Evolutionary conservation across 2,329 filamentous ascomycete genomes (phyloP).

Genomic region (Diplodia corticola): DNA sequence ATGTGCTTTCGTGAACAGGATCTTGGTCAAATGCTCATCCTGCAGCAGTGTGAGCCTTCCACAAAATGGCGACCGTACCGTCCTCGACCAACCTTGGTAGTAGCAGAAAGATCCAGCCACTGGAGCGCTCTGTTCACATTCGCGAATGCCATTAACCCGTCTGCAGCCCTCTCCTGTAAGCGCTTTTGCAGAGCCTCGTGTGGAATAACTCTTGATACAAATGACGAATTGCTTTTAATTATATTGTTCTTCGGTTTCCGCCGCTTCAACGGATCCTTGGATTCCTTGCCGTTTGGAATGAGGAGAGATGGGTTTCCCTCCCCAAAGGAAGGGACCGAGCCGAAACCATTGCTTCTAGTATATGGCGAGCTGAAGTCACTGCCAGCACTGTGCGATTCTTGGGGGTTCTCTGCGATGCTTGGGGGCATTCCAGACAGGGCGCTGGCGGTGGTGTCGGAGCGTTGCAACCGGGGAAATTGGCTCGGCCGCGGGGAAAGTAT

Average conservation of each 20-base stretch:
- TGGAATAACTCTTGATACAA: slow-evolving; percentile 93
- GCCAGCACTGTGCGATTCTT: slow-evolving; percentile 46
- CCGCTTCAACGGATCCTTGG: slow-evolving; percentile 66
- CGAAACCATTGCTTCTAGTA: slow-evolving; percentile 16
- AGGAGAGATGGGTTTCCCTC: slow-evolving; percentile 77
- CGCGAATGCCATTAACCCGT: slow-evolving; percentile 86
- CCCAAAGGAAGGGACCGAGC: slow-evolving; percentile 70
- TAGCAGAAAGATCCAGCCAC: slow-evolving; percentile 86
- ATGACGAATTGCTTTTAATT: slow-evolving; percentile 97
- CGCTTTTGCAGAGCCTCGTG: slow-evolving; percentile 80
- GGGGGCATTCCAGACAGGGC: slow-evolving; percentile 44
- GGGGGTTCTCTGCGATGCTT: slow-evolving; percentile 48
- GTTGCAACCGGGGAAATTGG: slow-evolving; percentile 45
- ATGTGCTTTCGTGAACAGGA: slow-evolving; percentile 94
- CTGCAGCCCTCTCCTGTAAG: slow-evolving; percentile 72
- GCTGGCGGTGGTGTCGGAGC: slow-evolving; percentile 45
- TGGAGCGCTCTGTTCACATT: slow-evolving; percentile 96
- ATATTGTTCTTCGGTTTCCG: slow-evolving; percentile 98
- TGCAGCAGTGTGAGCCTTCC: slow-evolving; percentile 37
- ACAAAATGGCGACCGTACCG: background rate
- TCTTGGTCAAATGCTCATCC: slow-evolving; percentile 90
- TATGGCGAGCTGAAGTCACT: slow-evolving; percentile 47
- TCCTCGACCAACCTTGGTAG: slow-evolving; percentile 57
- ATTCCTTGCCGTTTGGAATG: slow-evolving; percentile 63
- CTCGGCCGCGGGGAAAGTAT: slow-evolving; percentile 60